phyloP scores from a whole-genome alignment of 2,329 filamentous ascomycete species.

The Metarhizium brunneum region DNA sequence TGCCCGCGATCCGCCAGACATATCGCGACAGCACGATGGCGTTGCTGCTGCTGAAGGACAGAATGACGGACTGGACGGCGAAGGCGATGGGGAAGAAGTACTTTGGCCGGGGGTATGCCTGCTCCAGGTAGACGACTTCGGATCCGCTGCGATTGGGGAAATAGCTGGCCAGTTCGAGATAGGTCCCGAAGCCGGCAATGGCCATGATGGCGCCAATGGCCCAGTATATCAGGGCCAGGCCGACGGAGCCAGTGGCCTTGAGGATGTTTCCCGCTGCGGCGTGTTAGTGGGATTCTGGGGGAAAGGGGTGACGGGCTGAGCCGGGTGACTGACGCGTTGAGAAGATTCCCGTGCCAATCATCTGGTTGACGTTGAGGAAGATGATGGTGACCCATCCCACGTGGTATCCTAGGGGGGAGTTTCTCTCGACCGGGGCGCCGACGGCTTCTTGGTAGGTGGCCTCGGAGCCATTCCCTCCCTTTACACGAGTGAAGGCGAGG shows the following conservation, averaged over 20 bases:
- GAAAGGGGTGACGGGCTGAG: not conserved
- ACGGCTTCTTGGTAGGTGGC: slow-evolving; percentile 50
- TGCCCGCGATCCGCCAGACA: slow-evolving; percentile 43
- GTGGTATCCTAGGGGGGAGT: slow-evolving; percentile 50
- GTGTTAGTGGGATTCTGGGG: not conserved
- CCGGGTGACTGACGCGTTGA: slow-evolving; percentile 45
- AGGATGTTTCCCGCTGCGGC: slow-evolving; percentile 34
- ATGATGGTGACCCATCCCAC: slow-evolving; percentile 47
- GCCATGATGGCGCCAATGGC: slow-evolving; percentile 52
- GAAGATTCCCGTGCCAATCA: slow-evolving; percentile 56
- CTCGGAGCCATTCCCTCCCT: slow-evolving; percentile 38
- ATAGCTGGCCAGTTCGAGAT: slow-evolving; percentile 55
- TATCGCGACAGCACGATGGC: slow-evolving; percentile 56
- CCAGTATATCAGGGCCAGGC: slow-evolving; percentile 56
- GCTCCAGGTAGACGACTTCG: slow-evolving; percentile 60
- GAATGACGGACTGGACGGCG: slow-evolving; percentile 51
- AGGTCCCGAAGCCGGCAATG: slow-evolving; percentile 43
- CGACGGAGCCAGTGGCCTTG: slow-evolving; percentile 49
- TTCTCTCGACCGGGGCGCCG: slow-evolving; percentile 50
- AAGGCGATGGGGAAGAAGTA: slow-evolving; percentile 57
- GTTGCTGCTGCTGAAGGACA: slow-evolving; percentile 60
- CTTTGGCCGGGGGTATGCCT: slow-evolving; percentile 54
- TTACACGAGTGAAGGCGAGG: slow-evolving; percentile 29
- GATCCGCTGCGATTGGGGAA: slow-evolving; percentile 58
- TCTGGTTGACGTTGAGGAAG: slow-evolving; percentile 52